phyloP scores from a whole-genome alignment of 2,329 filamentous ascomycete genomes.

The Biscogniauxia sp. region DNA sequence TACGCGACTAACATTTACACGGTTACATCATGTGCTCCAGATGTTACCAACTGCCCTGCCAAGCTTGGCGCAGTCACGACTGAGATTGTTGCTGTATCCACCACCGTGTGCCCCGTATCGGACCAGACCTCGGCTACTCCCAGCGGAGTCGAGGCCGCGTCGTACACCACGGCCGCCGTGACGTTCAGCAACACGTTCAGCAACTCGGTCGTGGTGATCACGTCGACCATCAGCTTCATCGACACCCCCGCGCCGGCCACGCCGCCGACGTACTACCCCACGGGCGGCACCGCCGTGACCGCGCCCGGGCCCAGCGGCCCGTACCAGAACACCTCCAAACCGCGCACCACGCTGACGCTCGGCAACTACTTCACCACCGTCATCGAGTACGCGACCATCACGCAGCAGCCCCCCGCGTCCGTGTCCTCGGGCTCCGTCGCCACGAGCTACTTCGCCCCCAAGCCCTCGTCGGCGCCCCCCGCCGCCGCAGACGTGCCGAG shows the following conservation, averaged over 20 bases:
- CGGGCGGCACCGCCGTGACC: slow-evolving; percentile 10
- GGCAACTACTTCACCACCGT: slow-evolving; percentile 28
- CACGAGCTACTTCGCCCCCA: slow-evolving; percentile 16
- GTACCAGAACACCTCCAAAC: slow-evolving; percentile 12
- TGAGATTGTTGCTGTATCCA: slow-evolving; percentile 28
- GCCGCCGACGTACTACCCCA: slow-evolving; percentile 13
- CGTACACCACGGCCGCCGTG: slow-evolving; percentile 19
- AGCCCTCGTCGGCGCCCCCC: slow-evolving; percentile 11
- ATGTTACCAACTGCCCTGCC: slow-evolving; percentile 26
- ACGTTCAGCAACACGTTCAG: slow-evolving; percentile 27
- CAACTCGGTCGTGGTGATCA: slow-evolving; percentile 24
- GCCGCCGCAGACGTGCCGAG: slow-evolving; percentile 24
- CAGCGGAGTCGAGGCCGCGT: slow-evolving; percentile 6
- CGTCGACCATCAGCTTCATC: slow-evolving; percentile 26
- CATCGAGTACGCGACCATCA: slow-evolving; percentile 26
- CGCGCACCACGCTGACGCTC: slow-evolving; percentile 26
- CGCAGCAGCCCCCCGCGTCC: slow-evolving; percentile 14
- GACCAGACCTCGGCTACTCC: slow-evolving; percentile 9
- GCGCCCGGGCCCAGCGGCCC: slow-evolving; percentile 6
- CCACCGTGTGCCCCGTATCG: slow-evolving; percentile 29
- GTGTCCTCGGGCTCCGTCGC: slow-evolving; percentile 16
- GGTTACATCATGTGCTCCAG: slow-evolving; percentile 28
- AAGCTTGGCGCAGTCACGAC: slow-evolving; percentile 26
- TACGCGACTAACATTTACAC: slow-evolving; percentile 31
- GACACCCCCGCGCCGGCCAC: slow-evolving; percentile 18